Conservation (phyloP, 768 basidiomycete genomes). For the Leccinum ochraceum region DNA sequence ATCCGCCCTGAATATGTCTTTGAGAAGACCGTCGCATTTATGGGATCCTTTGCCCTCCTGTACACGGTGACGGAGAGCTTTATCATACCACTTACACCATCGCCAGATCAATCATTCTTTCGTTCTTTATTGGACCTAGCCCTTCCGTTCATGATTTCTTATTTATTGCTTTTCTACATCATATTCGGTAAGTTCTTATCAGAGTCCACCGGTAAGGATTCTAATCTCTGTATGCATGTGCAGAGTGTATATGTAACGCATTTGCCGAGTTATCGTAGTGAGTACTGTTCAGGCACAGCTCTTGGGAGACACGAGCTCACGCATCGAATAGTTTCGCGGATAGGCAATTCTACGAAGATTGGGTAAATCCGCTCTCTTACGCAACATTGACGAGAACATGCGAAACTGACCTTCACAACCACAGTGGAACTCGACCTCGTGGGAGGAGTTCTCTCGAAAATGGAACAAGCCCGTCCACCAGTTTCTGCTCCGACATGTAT, state of each 20-base stretch:
- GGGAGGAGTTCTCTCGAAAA: conserved; percentile 97
- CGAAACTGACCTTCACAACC: not conserved
- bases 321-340: conserved; percentile 78
- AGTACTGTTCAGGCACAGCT: conserved; percentile 25
- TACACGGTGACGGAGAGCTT: conserved; percentile 93
- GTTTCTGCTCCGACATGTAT: conserved; percentile 95
- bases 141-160: conserved; percentile 91
- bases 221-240: conserved; percentile 2
- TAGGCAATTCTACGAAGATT: conserved; percentile 96
- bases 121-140: conserved; percentile 83
- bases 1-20: conserved; percentile 52
- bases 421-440: conserved; percentile 96
- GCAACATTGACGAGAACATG: not conserved
- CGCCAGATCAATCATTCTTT: conserved; percentile 66
- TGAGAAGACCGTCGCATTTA: conserved; percentile 77
- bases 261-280: conserved; percentile 93
- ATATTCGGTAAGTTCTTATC: conserved; percentile 60
- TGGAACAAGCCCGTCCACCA: conserved; percentile 98
- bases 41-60: conserved; percentile 94
- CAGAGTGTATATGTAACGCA: conserved; percentile 95
- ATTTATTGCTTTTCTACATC: conserved; percentile 83
- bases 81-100: conserved; percentile 82
- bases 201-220: not conserved
- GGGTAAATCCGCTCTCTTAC: conserved; percentile 49
- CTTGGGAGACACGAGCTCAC: conserved; percentile 4